Percentiles rank a stretch among this genome's conserved stretches.
Evolutionary conservation across 176 grass and related monocot genomes (phyloP).

Genomic region (Aegilops sharonensis): DNA sequence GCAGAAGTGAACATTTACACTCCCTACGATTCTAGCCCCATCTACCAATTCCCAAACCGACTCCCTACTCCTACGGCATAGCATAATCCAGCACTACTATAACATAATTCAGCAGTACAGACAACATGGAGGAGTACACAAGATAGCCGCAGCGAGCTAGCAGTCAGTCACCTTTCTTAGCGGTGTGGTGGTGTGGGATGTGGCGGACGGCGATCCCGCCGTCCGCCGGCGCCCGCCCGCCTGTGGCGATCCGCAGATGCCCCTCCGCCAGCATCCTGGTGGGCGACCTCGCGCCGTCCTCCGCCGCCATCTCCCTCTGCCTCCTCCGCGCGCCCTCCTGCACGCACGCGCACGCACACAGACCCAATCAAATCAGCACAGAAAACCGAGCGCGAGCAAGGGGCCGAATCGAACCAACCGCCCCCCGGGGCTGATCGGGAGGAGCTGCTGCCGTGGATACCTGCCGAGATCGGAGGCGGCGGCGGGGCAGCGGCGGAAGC

Average conservation of each 20-base stretch:
- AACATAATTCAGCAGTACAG: background rate
- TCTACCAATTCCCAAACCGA: background rate
- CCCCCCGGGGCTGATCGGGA: background rate
- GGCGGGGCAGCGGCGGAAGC: background rate
- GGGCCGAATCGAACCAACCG: no score
- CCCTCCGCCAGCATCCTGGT: constrained; percentile 66
- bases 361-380: constrained; percentile 10
- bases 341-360: background rate
- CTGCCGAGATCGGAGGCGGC: constrained; percentile 45
- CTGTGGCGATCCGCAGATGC: constrained; percentile 53
- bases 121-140: background rate
- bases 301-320: constrained; percentile 51
- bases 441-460: background rate
- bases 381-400: background rate
- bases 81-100: background rate
- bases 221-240: constrained; percentile 46
- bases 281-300: constrained; percentile 50
- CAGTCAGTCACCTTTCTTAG: constrained; percentile 43
- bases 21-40: background rate
- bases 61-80: background rate
- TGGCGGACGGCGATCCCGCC: constrained; percentile 66
- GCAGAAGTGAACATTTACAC: background rate
- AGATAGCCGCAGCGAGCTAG: background rate
- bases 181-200: constrained; percentile 49
- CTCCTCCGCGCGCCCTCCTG: constrained; percentile 29